Percentiles rank a stretch among this genome's conserved stretches.
Conservation (phyloP, 768 basidiomycete genomes). For the Podaxis pistillaris region DNA sequence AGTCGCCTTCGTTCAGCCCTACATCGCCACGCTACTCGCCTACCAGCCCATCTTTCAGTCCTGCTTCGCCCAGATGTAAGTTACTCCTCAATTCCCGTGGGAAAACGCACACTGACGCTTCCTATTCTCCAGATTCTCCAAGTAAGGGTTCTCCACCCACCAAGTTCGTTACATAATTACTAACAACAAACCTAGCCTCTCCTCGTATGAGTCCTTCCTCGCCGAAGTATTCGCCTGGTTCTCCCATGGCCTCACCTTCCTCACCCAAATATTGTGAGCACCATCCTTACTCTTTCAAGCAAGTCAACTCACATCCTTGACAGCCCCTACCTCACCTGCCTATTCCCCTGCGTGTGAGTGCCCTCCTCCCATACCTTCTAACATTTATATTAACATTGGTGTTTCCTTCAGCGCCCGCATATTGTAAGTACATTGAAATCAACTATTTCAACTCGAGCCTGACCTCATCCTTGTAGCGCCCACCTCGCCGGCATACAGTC, state of each 20-base stretch:
- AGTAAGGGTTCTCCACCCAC: slow-evolving; percentile 47
- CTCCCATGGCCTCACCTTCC: slow-evolving; percentile 84
- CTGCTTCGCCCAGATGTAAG: slow-evolving; percentile 89
- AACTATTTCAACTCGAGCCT: slow-evolving; percentile 15
- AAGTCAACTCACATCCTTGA: slow-evolving; percentile 15
- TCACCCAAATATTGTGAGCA: slow-evolving; percentile 89
- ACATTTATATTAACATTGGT: neutral
- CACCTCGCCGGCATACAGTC: slow-evolving; percentile 84
- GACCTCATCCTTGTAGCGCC: slow-evolving; percentile 48
- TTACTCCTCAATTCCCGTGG: slow-evolving; percentile 19
- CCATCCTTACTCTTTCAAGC: neutral
- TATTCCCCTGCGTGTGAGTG: slow-evolving; percentile 86
- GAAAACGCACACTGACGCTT: slow-evolving; percentile 19
- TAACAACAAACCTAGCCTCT: slow-evolving; percentile 50
- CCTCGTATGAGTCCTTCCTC: slow-evolving; percentile 86
- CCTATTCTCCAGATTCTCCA: slow-evolving; percentile 60
- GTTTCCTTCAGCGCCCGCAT: slow-evolving; percentile 60
- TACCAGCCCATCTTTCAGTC: slow-evolving; percentile 88
- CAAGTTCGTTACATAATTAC: slow-evolving; percentile 23
- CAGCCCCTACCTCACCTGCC: slow-evolving; percentile 83
- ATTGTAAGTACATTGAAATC: slow-evolving; percentile 50
- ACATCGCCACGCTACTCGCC: slow-evolving; percentile 90
- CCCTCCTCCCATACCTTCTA: slow-evolving; percentile 2
- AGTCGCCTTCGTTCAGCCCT: slow-evolving; percentile 88
- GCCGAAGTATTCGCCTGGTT: slow-evolving; percentile 92